These are phyloP conservation scores for Xylaria sp. DNA, from an alignment of 2,329 filamentous ascomycete species.

Conservation along the genomic window DNA sequence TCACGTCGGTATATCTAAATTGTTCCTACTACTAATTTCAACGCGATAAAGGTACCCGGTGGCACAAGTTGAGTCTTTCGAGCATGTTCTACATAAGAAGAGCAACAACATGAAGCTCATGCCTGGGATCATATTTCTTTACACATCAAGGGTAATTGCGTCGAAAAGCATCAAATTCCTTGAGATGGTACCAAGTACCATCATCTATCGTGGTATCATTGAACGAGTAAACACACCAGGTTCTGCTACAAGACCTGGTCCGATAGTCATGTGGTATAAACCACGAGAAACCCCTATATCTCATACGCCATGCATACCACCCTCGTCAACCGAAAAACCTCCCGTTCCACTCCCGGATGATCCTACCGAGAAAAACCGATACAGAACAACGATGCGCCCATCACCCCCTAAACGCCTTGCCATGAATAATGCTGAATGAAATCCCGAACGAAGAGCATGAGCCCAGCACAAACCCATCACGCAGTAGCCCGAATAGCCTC, in stretches of 20 bases:
- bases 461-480: no score
- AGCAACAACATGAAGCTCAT: no score
- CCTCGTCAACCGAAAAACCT: no score
- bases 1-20: no score
- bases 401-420: conserved; percentile 11
- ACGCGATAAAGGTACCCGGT: no score
- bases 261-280: neutral
- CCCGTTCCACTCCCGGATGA: no score
- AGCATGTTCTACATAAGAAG: no score
- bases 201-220: neutral
- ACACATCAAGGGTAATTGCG: neutral
- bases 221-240: neutral
- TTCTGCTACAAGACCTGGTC: neutral
- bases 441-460: no score
- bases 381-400: neutral
- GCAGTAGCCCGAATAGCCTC: no score
- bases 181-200: neutral
- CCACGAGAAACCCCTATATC: neutral
- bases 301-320: neutral
- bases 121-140: no score
- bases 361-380: neutral
- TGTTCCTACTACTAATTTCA: no score
- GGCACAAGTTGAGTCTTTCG: no score
- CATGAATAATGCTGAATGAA: conserved; percentile 6
- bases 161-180: neutral